Conservation (phyloP, 148 eudicot species). For the Rhododendron ferrugineum region DNA sequence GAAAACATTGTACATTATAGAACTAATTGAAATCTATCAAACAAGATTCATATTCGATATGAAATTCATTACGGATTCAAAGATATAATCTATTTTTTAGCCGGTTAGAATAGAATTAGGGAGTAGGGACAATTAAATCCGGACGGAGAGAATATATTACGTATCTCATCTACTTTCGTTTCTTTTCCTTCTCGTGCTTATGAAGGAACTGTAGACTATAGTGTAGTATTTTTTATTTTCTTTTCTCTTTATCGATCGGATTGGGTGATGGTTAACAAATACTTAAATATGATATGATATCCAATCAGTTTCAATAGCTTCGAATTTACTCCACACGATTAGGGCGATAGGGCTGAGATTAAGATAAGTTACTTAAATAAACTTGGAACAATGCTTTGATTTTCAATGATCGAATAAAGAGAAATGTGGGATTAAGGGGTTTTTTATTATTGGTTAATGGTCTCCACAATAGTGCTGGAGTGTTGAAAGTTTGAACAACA, state of each 20-base stretch:
- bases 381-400: not conserved
- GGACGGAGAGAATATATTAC: too few relatives aligned
- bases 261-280: not conserved
- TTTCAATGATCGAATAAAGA: not conserved
- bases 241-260: not conserved
- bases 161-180: not conserved
- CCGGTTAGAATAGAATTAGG: too few relatives aligned
- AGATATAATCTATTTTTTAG: too few relatives aligned
- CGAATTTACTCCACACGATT: not conserved
- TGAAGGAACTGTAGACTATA: not conserved
- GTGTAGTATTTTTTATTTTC: not conserved
- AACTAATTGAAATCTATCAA: too few relatives aligned
- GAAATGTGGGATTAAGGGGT: not conserved
- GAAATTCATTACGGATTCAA: too few relatives aligned
- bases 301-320: not conserved
- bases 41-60: too few relatives aligned
- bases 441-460: not conserved
- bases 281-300: not conserved
- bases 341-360: not conserved
- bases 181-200: not conserved
- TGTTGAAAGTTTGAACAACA: not conserved
- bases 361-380: not conserved
- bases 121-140: too few relatives aligned
- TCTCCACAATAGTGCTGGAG: not conserved
- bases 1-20: too few relatives aligned